Evolutionary conservation across 1,284 basidiomycete genomes (phyloP).

Genomic region (Naganishia albida): DNA sequence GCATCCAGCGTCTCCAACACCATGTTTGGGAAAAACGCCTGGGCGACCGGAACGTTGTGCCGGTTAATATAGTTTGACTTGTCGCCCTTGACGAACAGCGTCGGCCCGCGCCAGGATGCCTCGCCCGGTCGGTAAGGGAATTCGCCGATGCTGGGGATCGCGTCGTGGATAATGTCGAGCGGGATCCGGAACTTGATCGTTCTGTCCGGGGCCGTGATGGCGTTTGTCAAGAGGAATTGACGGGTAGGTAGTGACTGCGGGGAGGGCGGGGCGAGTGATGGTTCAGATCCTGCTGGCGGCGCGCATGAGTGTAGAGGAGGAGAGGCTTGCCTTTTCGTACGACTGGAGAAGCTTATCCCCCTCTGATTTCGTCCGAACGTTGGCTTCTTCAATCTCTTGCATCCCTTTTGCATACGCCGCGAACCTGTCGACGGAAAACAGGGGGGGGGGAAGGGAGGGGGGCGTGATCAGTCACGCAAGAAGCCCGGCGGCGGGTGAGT

Average conservation of each 20-base stretch:
- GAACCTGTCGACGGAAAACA: slow-evolving; percentile 49
- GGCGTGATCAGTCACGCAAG: too few species aligned
- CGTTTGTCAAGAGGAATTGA: slow-evolving; percentile 63
- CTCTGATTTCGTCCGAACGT: slow-evolving; percentile 55
- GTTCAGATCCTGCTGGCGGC: too few species aligned
- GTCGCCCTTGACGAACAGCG: slow-evolving; percentile 60
- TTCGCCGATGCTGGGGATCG: slow-evolving; percentile 57
- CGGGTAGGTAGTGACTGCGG: slow-evolving; percentile 56
- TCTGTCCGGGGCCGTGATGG: slow-evolving; percentile 41
- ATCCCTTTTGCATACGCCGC: slow-evolving; percentile 56
- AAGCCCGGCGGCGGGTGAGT: neutral
- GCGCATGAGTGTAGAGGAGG: too few species aligned
- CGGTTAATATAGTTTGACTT: slow-evolving; percentile 59
- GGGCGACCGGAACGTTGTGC: slow-evolving; percentile 56
- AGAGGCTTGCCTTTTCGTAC: slow-evolving; percentile 47
- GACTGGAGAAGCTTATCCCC: slow-evolving; percentile 58
- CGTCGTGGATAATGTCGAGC: slow-evolving; percentile 53
- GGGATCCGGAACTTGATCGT: slow-evolving; percentile 58
- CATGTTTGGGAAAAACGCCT: slow-evolving; percentile 58
- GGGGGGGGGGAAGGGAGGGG: neutral
- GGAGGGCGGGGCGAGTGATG: neutral
- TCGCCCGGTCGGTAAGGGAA: slow-evolving; percentile 56
- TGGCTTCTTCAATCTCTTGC: slow-evolving; percentile 55
- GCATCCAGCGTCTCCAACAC: slow-evolving; percentile 48
- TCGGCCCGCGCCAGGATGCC: slow-evolving; percentile 54